Percentiles rank a stretch among this genome's conserved stretches.
phyloP scores from a whole-genome alignment of 176 grass and related monocot species.

The Hyparrhenia diplandra region DNA sequence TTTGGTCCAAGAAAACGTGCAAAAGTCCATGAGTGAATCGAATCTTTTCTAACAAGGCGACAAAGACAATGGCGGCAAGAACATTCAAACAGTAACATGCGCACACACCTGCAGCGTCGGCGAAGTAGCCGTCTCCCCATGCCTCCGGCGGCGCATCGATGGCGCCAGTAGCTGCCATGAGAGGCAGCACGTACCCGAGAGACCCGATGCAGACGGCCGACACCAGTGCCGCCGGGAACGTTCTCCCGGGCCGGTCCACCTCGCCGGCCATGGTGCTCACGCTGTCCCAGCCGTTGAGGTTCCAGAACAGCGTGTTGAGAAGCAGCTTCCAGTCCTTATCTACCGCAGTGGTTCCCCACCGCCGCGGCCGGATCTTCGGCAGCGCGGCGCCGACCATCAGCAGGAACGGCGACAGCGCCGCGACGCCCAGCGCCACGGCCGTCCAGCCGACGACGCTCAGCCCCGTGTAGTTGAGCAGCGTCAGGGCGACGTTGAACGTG shows the following conservation, averaged over 20 bases:
- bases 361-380: slow-evolving; percentile 49
- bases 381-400: slow-evolving; percentile 60
- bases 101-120: slow-evolving; percentile 73
- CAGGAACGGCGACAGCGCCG: slow-evolving; percentile 62
- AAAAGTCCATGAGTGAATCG: neutral
- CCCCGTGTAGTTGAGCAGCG: slow-evolving; percentile 58
- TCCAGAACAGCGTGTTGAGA: slow-evolving; percentile 92
- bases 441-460: slow-evolving; percentile 64
- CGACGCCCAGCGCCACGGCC: slow-evolving; percentile 54
- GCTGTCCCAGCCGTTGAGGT: slow-evolving; percentile 93
- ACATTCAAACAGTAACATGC: neutral
- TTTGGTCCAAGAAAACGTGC: neutral
- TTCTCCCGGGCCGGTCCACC: slow-evolving; percentile 64
- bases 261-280: slow-evolving; percentile 92
- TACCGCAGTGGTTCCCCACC: slow-evolving; percentile 35
- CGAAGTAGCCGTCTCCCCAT: slow-evolving; percentile 79
- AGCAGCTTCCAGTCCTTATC: slow-evolving; percentile 63
- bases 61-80: neutral
- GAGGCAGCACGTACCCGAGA: slow-evolving; percentile 64
- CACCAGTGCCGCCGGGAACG: slow-evolving; percentile 59
- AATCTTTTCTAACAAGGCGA: neutral
- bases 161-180: slow-evolving; percentile 58
- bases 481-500: slow-evolving; percentile 41
- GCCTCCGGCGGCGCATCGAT: slow-evolving; percentile 43
- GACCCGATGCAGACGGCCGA: slow-evolving; percentile 53